Conservation (phyloP, 306 rosid species). For the Quercus alba region DNA sequence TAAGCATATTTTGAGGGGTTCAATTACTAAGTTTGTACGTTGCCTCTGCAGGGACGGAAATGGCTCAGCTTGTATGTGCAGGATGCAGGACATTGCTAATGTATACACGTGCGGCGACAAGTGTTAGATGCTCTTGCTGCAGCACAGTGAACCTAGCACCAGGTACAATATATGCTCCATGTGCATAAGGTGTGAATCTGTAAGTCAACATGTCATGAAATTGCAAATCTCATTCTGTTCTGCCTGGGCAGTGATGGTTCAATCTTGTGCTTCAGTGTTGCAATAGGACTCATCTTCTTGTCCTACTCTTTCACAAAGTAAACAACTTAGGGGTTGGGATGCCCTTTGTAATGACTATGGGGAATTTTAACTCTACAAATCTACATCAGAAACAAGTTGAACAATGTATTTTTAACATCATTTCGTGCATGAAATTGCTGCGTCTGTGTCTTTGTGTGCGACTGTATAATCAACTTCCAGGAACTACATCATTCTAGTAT, state of each 20-base stretch:
- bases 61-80: conserved; percentile 94
- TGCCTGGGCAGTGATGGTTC: neutral
- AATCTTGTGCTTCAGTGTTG: conserved; percentile 13
- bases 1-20: neutral
- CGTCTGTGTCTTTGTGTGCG: neutral
- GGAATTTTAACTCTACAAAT: neutral
- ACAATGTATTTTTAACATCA: neutral
- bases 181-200: conserved; percentile 3
- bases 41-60: conserved; percentile 69
- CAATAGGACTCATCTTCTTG: neutral
- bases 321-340: neutral
- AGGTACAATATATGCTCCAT: conserved; percentile 44
- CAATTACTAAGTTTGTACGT: neutral
- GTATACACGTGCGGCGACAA: conserved; percentile 88
- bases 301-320: neutral
- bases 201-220: conserved; percentile 2
- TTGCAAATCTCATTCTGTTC: conserved; percentile 4
- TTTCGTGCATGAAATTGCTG: neutral
- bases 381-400: neutral
- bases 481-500: neutral
- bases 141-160: conserved; percentile 84
- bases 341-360: neutral
- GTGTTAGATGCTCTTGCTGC: conserved; percentile 97
- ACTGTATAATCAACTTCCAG: neutral
- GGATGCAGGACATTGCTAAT: conserved; percentile 93